Conservation (phyloP, 2,329 filamentous ascomycete species). For the Nemania serpens region DNA sequence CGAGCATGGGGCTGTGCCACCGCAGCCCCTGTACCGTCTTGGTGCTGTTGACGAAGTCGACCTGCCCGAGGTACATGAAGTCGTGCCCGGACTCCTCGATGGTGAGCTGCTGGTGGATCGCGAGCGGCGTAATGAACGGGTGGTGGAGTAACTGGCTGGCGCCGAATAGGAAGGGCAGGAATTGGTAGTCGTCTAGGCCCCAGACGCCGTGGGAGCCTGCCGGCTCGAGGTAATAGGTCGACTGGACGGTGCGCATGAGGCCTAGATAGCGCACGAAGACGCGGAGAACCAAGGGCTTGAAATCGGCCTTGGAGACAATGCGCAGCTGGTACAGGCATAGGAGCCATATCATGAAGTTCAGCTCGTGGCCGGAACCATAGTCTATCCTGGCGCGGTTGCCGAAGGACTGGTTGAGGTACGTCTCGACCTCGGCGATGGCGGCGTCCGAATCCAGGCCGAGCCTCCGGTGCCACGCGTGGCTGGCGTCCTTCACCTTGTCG, state of each 20-base stretch:
- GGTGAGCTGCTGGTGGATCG: slow-evolving; percentile 85
- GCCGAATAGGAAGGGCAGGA: slow-evolving; percentile 93
- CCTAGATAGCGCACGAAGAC: slow-evolving; percentile 83
- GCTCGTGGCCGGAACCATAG: slow-evolving; percentile 95
- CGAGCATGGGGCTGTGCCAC: slow-evolving; percentile 98
- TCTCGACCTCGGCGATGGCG: slow-evolving; percentile 72
- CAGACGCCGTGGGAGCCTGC: slow-evolving; percentile 97
- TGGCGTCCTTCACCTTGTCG: slow-evolving; percentile 65
- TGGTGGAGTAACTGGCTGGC: slow-evolving; percentile 88
- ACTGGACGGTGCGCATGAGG: slow-evolving; percentile 87
- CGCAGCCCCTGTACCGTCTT: slow-evolving; percentile 93
- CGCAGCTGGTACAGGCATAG: slow-evolving; percentile 86
- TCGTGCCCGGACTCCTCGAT: slow-evolving; percentile 85
- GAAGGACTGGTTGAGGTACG: slow-evolving; percentile 82
- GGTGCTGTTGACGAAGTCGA: slow-evolving; percentile 91
- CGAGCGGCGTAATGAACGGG: slow-evolving; percentile 75
- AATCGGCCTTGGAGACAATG: slow-evolving; percentile 67
- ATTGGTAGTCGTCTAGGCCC: slow-evolving; percentile 97
- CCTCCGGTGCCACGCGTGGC: slow-evolving; percentile 64
- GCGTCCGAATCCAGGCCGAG: slow-evolving; percentile 57
- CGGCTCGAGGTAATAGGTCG: slow-evolving; percentile 94
- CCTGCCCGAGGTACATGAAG: slow-evolving; percentile 90
- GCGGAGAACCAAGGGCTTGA: slow-evolving; percentile 73
- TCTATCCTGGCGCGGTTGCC: slow-evolving; percentile 88
- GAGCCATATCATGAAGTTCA: slow-evolving; percentile 96